Evolutionary conservation across 345 rosid genomes (phyloP), one percentile per base, ranked within the genome.

Genomic region (Erodium maritimum): DNA sequence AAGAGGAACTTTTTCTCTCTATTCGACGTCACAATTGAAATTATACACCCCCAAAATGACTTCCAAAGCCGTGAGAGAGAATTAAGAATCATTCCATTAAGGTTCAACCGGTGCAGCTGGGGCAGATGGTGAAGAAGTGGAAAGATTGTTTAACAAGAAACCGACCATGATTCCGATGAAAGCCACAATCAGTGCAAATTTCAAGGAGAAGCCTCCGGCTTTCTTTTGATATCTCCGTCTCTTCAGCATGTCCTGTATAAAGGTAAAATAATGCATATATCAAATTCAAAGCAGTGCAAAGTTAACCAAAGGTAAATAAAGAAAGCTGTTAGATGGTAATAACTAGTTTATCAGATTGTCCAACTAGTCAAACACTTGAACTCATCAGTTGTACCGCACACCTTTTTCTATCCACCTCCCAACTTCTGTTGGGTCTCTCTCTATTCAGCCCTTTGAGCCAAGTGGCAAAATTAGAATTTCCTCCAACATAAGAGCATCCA

Each of bases 141-240:
- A 68, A 56, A 86, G 73, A n/a, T n/a, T n/a, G 69, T 88, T 84
- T 81, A 88, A 69, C 69, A 88, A 77, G 66, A 84, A 80, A 24
- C 98, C 96, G 20, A 75, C 77, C 82, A 81, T 65, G 59, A 91
- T 78, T 33, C 98, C 96, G 7, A 88, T 77, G 37, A 88, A 77
- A 57, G 87, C 96, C 65, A 91, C 95, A 45, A 86, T 51, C 17
- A 78, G 79, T 17, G 96, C 95, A 46, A 88, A 84, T 58, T 69
- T 81, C 50, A 88, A 48, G 45, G 97, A 85, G 73, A 91, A 79
- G 57, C 90, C 91, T 0, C 62, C 53, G 46, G 67, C 72, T 17
- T 63, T 71, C 74, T 81, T 84, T 57, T 71, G 77, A 55, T 71
- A 76, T 73, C 77, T 81, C 69, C 83, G 72, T 73, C 80, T 86